Base-by-base conservation (phyloP, 495 filamentous ascomycete species). In the Alectoria sarmentosa region DNA sequence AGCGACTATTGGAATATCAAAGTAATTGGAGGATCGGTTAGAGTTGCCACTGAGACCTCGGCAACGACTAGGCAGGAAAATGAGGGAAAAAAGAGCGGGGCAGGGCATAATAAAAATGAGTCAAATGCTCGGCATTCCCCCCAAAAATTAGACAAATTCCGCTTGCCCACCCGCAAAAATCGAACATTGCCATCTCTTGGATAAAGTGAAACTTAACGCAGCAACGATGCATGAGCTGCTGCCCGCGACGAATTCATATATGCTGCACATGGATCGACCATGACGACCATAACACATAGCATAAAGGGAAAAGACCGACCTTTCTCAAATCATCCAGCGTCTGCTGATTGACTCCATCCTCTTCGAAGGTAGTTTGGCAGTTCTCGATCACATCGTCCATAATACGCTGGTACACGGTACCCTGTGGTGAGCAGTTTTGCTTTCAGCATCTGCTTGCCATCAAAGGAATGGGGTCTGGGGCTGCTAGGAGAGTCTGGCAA, bases 281-380 rank as follows among this genome's bases (percentile, higher is more conserved):
- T 34, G 42, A 52, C 34, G 60, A 26, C 34, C 26, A 23, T 34
- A 36, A 52, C 34, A 54, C 19, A 36, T 26, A 30, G 55, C 38
- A 56, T 61, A 68, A 57, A 68, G 63, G 38, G 66, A 28, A 30
- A 63, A 66, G 66, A 79, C 86, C 84, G 74, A 98, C 93, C 81
- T 84, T 81, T 74, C 82, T 85, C 82, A 99, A 79, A 72, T 96
- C 90, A 66, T 90, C 81, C 69, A 99, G 80, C 56, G 90, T 90
- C 68, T 84, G 78, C 73, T 90, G 88, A 65, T 94, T 90, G 65
- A 98, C 89, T 67, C 95, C 95, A 70, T 87, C 89, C 74, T 98
- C 94, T 75, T 99, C 95, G 76, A 99, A 98, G 75, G 96, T 92
- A 71, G 93, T 87, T 75, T 90, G 84, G 71, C 92, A 96, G 62